Base-by-base conservation (phyloP, 257 asterid genomes). In the Solanum gracilifrons region DNA sequence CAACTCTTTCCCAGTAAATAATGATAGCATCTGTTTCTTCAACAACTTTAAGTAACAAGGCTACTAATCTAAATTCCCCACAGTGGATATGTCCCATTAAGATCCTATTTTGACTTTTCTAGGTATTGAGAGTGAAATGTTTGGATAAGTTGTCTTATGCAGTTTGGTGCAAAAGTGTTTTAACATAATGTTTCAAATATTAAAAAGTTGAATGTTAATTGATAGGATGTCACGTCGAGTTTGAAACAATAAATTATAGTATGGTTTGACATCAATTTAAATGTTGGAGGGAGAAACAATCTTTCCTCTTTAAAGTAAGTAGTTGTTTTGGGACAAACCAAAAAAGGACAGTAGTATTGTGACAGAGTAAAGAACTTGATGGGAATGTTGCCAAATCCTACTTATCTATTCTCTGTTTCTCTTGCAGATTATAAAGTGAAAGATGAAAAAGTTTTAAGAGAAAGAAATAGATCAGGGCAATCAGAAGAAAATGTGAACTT, bases 381-480 rank as follows among this genome's bases (percentile, higher is more conserved):
- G 88, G 86, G 58, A 32, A 76, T 41, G 80, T 79, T 21, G 86
- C 72, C 51, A 85, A 55, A 35, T 88, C 62, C 80, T 87, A 23
- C 72, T 60, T 71, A 79, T 85, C 58, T 87, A 51, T 89, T 35
- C 36, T 89, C 23, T 33, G 41, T 82, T 18, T 83, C 74, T 72
- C 86, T 35, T 62, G 86, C 87, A 87, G 89, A 75, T 55, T 76
- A 29, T 35, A 46, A 86, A 68, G 77, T 88, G 87, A 86, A 73
- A 87, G 85, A 58, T 77, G 41, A 82, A 85, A 76, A 88, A 86
- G 66, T 82, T 90, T 80, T 82, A 41, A 87, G 83, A 73, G 82
- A 48, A 85, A 86, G 37, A 87, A 86, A 87, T 41, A 64, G 83
- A 39, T 6, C 41, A 9, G 89, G 46, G 32, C 46, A 62, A 72